Evolutionary conservation across 805 yeast genomes (phyloP).

Genomic region (Saturnispora quitensis): DNA sequence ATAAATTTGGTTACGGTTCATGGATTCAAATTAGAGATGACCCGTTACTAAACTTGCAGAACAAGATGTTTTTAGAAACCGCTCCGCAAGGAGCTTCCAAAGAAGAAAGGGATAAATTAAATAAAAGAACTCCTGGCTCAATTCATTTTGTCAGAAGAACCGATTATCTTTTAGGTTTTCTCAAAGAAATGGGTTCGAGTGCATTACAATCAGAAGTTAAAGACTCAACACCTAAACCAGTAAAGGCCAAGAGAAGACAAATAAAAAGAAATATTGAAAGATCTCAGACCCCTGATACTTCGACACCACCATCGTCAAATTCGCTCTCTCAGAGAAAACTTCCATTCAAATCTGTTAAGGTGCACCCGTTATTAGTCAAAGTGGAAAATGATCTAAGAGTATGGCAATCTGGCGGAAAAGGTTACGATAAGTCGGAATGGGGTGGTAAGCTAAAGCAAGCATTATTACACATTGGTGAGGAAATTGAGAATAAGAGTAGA

Average conservation of each 20-base stretch:
- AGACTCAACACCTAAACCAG: conserved; percentile 10
- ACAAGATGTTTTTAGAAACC: conserved; percentile 64
- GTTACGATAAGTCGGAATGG: conserved; percentile 26
- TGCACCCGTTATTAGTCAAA: conserved; percentile 20
- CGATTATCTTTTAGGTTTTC: conserved; percentile 69
- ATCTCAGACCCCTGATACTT: conserved; percentile 17
- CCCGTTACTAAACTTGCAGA: conserved; percentile 78
- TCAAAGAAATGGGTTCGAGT: conserved; percentile 38
- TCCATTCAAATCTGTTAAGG: conserved; percentile 6
- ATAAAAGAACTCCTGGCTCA: conserved; percentile 77
- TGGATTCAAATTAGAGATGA: conserved; percentile 95
- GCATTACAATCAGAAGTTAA: conserved; percentile 1
- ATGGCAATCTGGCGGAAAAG: conserved; percentile 27
- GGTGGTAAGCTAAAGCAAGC: conserved; percentile 23
- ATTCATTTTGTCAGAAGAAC: conserved; percentile 88
- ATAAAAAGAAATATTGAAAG: conserved; percentile 16
- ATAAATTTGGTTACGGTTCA: conserved; percentile 91
- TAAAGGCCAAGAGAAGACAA: conserved; percentile 17
- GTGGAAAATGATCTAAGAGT: conserved; percentile 23
- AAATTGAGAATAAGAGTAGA: conserved; percentile 22
- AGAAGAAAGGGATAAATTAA: conserved; percentile 30
- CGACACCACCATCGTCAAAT: conserved; percentile 4
- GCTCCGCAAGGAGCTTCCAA: conserved; percentile 28
- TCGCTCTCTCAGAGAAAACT: conserved; percentile 5
- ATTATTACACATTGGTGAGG: conserved; percentile 24